phyloP scores from a whole-genome alignment of 2,329 filamentous ascomycete species.

The Talaromyces sp. region DNA sequence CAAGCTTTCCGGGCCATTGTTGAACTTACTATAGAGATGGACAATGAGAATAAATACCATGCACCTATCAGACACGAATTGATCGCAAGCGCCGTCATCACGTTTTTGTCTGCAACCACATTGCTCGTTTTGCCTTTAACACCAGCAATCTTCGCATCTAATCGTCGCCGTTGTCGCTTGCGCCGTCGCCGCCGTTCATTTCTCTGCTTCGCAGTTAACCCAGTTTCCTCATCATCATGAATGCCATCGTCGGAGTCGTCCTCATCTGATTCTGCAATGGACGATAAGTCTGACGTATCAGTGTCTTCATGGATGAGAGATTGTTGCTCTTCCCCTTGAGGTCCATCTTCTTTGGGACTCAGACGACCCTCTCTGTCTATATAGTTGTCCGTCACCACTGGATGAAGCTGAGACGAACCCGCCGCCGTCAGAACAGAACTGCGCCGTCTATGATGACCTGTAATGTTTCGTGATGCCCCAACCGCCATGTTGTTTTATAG shows the following conservation, averaged over 20 bases:
- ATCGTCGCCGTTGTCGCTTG: constrained; percentile 60
- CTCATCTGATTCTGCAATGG: constrained; percentile 45
- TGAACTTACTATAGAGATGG: constrained; percentile 74
- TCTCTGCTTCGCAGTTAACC: constrained; percentile 69
- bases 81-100: constrained; percentile 63
- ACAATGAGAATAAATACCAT: constrained; percentile 91
- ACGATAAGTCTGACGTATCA: constrained; percentile 38
- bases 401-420: constrained; percentile 47
- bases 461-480: constrained; percentile 24
- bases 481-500: constrained; percentile 28
- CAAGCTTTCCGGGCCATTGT: not conserved
- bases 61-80: constrained; percentile 77
- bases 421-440: constrained; percentile 33
- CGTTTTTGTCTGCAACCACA: constrained; percentile 67
- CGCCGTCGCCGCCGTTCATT: constrained; percentile 59
- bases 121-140: constrained; percentile 59
- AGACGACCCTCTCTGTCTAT: constrained; percentile 25
- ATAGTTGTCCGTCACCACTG: constrained; percentile 29
- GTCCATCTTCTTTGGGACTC: constrained; percentile 18
- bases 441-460: constrained; percentile 34
- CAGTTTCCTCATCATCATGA: constrained; percentile 84
- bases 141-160: constrained; percentile 65
- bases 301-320: constrained; percentile 31
- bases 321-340: constrained; percentile 33
- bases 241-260: constrained; percentile 66